Conservation (phyloP, 2,329 filamentous ascomycete species). For the Aspergillus neotritici region DNA sequence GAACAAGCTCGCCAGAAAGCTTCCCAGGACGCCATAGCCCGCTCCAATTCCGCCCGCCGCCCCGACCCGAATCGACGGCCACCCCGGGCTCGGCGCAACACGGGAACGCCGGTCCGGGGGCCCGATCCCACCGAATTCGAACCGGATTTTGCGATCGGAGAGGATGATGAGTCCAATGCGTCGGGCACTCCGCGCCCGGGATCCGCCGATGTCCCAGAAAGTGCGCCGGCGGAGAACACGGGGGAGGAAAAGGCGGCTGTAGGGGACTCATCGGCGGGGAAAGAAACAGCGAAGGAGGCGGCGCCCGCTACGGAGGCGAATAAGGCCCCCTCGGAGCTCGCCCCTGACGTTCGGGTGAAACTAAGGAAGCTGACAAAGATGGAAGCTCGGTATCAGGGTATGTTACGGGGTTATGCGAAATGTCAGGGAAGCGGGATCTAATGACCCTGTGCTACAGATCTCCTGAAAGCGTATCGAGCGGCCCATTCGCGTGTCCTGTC, state of each 20-base stretch:
- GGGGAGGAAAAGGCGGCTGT: conserved; percentile 18
- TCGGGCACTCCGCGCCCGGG: conserved; percentile 54
- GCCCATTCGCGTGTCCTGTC: conserved; percentile 80
- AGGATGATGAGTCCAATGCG: conserved; percentile 65
- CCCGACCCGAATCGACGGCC: conserved; percentile 24
- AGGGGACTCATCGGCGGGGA: conserved; percentile 15
- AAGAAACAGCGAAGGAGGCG: conserved; percentile 17
- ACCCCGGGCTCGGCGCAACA: conserved; percentile 31
- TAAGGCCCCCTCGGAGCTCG: conserved; percentile 50
- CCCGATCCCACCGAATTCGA: conserved; percentile 87
- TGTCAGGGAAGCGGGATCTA: background rate
- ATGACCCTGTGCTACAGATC: conserved; percentile 51
- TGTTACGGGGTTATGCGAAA: background rate
- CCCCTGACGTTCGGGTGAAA: conserved; percentile 68
- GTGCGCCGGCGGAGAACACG: conserved; percentile 16
- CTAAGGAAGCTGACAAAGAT: conserved; percentile 85
- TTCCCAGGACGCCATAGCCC: conserved; percentile 38
- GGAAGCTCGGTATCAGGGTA: conserved; percentile 80
- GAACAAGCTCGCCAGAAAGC: conserved; percentile 75
- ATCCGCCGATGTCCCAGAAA: conserved; percentile 31
- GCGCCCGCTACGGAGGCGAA: conserved; percentile 18
- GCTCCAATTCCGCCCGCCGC: conserved; percentile 42
- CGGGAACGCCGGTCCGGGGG: conserved; percentile 46
- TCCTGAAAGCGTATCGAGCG: conserved; percentile 84
- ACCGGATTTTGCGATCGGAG: conserved; percentile 77